Evolutionary conservation across 805 yeast genomes (phyloP), one percentile per base, ranked within the genome.

Genomic region (Cyberlindnera euphorbiae): DNA sequence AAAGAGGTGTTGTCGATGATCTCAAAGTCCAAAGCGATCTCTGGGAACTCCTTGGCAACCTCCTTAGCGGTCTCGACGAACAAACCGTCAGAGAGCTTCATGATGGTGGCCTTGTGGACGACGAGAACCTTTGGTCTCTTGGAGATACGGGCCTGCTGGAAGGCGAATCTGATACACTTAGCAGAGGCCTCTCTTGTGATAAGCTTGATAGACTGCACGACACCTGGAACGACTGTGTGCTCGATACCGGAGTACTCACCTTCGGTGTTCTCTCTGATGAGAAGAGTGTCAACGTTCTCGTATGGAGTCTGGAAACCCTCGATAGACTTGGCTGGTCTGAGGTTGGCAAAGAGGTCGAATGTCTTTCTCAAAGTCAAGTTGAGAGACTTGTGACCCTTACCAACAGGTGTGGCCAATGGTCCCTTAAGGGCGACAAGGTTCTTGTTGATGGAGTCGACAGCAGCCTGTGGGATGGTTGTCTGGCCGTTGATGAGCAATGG

Each of bases 91-190:
- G 97, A 86, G 58, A 87, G 78, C 75, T 90, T 93, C 95, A 89
- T 93, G 68, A 93, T 90, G 44, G 97, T 82, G 46, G 97, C 96
- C 75, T 93, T 93, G 79, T 93, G 98, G 49, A 93, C 98, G 47
- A 90, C 97, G 37, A 85, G 66, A 38, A 93, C 83, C 71, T 86
- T 85, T 56, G 82, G 82, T 77, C 85, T 87, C 67, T 78, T 79
- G 64, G 84, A 79, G 47, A 88, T 73, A 64, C 77, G 80, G 48
- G 98, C 97, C 65, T 90, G 87, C 74, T 93, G 97, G 62, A 85
- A 93, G 42, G 96, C 98, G 64, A 87, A 93, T 71, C 90, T 82
- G 64, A 93, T 84, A 47, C 89, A 97, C 66, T 94, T 86, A 69
- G 88, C 96, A 41, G 96, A 86, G 40, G 97, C 97, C 40, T 86